Conservation (phyloP, 164 flowering plant genomes). For the Santalum album region DNA sequence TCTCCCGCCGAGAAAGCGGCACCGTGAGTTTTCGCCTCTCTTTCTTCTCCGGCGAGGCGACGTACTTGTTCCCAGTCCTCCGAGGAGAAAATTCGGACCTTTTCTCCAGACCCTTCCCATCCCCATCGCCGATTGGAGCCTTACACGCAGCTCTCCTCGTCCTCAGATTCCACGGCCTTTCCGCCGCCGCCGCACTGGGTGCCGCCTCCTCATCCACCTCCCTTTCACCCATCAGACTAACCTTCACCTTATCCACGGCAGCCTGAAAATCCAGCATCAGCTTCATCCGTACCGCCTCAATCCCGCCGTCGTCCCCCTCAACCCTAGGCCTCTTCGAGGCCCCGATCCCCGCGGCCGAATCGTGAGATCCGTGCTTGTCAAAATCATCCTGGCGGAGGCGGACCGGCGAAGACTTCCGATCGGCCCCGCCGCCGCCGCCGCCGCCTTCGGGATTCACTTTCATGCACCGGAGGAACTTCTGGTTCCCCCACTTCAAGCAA, state of each 20-base stretch:
- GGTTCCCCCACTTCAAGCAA: slow-evolving; percentile 57
- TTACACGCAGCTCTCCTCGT: slow-evolving; percentile 4
- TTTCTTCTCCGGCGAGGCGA: slow-evolving; percentile 18
- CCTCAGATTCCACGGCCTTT: slow-evolving; percentile 5
- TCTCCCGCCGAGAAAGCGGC: slow-evolving; percentile 44
- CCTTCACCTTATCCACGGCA: slow-evolving; percentile 47
- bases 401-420: not conserved
- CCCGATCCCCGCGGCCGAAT: slow-evolving; percentile 6
- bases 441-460: slow-evolving; percentile 23
- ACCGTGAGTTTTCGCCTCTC: slow-evolving; percentile 39
- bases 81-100: slow-evolving; percentile 17
- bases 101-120: slow-evolving; percentile 12
- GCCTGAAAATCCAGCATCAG: slow-evolving; percentile 47
- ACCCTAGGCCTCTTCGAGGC: slow-evolving; percentile 1
- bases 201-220: slow-evolving; percentile 17
- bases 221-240: slow-evolving; percentile 26
- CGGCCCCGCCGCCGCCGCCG: slow-evolving; percentile 3
- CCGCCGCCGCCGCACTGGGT: not conserved
- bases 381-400: not conserved
- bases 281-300: slow-evolving; percentile 51
- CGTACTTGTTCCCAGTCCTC: slow-evolving; percentile 19
- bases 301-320: slow-evolving; percentile 28
- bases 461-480: slow-evolving; percentile 44
- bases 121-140: slow-evolving; percentile 5
- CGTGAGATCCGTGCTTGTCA: slow-evolving; percentile 5